Evolutionary conservation across 2,329 filamentous ascomycete genomes (phyloP).

Genomic region (Waltergamsia citrina): DNA sequence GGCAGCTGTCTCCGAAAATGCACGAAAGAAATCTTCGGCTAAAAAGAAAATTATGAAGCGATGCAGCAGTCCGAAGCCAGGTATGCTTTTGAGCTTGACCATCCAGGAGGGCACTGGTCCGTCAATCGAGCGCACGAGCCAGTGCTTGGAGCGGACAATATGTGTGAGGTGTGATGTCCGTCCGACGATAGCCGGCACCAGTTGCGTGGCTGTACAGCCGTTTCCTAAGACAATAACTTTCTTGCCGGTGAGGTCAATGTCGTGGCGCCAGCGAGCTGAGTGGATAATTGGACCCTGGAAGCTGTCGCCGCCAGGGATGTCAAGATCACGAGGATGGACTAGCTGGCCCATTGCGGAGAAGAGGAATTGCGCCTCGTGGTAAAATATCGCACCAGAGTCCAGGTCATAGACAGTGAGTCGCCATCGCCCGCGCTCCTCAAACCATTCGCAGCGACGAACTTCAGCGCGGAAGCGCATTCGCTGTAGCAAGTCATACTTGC

Average conservation of each 20-base stretch:
- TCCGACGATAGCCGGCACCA: slow-evolving; percentile 33
- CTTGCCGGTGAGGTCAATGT: slow-evolving; percentile 35
- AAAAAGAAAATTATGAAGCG: slow-evolving; percentile 30
- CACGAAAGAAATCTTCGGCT: slow-evolving; percentile 18
- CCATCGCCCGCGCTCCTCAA: slow-evolving; percentile 23
- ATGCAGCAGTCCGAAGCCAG: too few relatives aligned
- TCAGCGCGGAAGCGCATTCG: slow-evolving; percentile 27
- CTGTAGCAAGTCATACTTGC: slow-evolving; percentile 27
- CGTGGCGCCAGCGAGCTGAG: slow-evolving; percentile 43
- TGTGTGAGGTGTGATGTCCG: slow-evolving; percentile 26
- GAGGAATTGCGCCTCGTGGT: slow-evolving; percentile 29
- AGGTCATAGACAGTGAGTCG: slow-evolving; percentile 16
- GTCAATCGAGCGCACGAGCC: slow-evolving; percentile 25
- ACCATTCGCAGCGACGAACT: slow-evolving; percentile 28
- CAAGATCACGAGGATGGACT: slow-evolving; percentile 19
- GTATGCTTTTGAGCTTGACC: too few relatives aligned
- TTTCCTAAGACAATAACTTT: slow-evolving; percentile 44
- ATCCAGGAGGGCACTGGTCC: slow-evolving; percentile 7
- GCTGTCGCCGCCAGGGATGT: slow-evolving; percentile 36
- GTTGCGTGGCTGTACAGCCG: slow-evolving; percentile 44
- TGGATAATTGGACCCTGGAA: slow-evolving; percentile 46
- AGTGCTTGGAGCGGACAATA: slow-evolving; percentile 30
- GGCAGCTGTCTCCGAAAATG: slow-evolving; percentile 29
- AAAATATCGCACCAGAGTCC: slow-evolving; percentile 8
- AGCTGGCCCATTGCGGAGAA: slow-evolving; percentile 24